Percentiles rank a stretch among this genome's conserved stretches.
Conservation (phyloP, 768 basidiomycete genomes). For the Xerocomellus amylosporus region DNA sequence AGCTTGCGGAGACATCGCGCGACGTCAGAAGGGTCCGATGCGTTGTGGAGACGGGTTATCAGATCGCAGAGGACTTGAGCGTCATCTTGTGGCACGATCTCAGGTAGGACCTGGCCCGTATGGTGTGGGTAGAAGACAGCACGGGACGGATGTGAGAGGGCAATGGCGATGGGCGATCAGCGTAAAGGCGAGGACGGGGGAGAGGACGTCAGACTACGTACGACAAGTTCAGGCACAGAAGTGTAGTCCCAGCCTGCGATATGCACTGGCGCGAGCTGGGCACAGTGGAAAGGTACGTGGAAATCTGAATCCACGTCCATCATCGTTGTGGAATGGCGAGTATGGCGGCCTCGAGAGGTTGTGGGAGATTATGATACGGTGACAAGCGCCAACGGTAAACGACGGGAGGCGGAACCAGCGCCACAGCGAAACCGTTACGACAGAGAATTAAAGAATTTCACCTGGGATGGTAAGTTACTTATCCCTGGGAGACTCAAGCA, state of each 20-base stretch:
- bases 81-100: slow-evolving; percentile 22
- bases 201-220: slow-evolving; percentile 14
- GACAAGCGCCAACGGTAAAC: background rate
- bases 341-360: background rate
- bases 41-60: slow-evolving; percentile 13
- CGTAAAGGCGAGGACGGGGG: background rate
- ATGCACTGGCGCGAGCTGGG: slow-evolving; percentile 28
- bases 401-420: background rate
- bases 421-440: background rate
- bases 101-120: slow-evolving; percentile 21
- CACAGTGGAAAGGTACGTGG: slow-evolving; percentile 29
- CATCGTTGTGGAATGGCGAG: background rate
- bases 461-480: background rate
- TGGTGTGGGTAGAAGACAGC: no score
- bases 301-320: slow-evolving; percentile 26
- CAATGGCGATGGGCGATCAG: slow-evolving; percentile 2
- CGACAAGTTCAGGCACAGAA: slow-evolving; percentile 25
- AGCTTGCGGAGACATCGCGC: slow-evolving; percentile 27
- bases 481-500: background rate
- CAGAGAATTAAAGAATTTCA: background rate
- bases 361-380: background rate
- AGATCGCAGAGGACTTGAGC: slow-evolving; percentile 19
- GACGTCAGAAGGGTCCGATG: slow-evolving; percentile 14
- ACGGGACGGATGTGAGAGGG: background rate
- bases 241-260: slow-evolving; percentile 30